phyloP scores from a whole-genome alignment of 139 green algal genomes.

The Cymbomonas tetramitiformis region DNA sequence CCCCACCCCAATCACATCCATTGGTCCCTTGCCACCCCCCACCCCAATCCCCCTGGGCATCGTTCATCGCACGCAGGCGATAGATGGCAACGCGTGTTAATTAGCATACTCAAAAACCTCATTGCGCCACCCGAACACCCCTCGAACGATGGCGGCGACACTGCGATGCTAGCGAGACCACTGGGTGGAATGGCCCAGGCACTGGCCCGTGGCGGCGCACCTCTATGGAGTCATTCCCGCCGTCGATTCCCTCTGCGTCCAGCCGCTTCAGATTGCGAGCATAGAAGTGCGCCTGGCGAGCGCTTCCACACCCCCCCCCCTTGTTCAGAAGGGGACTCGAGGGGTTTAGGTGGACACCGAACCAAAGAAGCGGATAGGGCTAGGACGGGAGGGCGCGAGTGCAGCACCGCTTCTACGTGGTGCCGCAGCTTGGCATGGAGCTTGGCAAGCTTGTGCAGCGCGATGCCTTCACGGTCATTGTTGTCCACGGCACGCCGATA shows the following conservation, averaged over 20 bases:
- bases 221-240: conserved; percentile 1
- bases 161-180: no score
- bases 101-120: no score
- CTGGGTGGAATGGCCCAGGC: no score
- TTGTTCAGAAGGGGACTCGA: no score
- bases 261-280: conserved; percentile 51
- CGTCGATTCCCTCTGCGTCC: conserved; percentile 31
- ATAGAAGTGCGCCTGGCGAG: conserved; percentile 69
- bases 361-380: no score
- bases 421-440: conserved; percentile 47
- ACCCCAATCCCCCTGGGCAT: background rate
- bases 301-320: no score
- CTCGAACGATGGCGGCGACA: no score
- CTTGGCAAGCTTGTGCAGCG: conserved; percentile 52
- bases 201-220: no score
- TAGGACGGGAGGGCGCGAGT: no score
- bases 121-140: no score
- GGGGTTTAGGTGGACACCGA: no score
- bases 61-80: background rate
- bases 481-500: conserved; percentile 59
- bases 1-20: conserved; percentile 9
- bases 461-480: conserved; percentile 70
- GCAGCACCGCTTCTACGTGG: conserved; percentile 35
- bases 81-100: background rate
- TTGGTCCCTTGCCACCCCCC: background rate